phyloP scores from a whole-genome alignment of 2,329 filamentous ascomycete species.

The Microdochium nivale region DNA sequence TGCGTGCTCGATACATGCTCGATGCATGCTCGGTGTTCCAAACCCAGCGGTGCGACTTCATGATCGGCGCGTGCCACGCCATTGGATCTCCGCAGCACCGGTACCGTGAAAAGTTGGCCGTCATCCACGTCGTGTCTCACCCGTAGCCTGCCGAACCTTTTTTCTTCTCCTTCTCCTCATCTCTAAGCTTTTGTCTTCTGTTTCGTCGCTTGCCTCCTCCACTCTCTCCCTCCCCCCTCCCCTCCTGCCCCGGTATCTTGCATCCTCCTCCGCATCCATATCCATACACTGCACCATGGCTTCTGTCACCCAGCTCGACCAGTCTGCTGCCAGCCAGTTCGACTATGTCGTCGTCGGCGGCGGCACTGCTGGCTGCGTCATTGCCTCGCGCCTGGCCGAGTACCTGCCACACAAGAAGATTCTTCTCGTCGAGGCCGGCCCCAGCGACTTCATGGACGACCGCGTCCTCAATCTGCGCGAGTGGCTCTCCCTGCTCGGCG shows the following conservation, averaged over 20 bases:
- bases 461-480: constrained; percentile 79
- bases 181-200: neutral
- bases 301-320: constrained; percentile 59
- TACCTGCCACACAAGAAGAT: constrained; percentile 77
- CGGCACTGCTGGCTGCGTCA: constrained; percentile 78
- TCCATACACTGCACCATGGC: constrained; percentile 7
- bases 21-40: too few relatives aligned
- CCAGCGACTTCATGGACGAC: constrained; percentile 83
- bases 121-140: too few relatives aligned
- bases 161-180: neutral
- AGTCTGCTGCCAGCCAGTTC: constrained; percentile 57
- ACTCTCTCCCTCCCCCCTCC: neutral
- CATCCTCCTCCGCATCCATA: too few relatives aligned
- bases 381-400: constrained; percentile 70
- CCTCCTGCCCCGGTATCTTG: neutral
- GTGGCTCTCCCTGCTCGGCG: constrained; percentile 77
- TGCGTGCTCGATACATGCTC: too few relatives aligned
- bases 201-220: neutral
- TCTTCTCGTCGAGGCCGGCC: constrained; percentile 79
- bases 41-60: too few relatives aligned
- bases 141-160: neutral
- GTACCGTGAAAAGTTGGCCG: too few relatives aligned
- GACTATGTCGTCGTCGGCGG: constrained; percentile 84
- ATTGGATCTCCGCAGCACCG: too few relatives aligned
- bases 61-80: too few relatives aligned